phyloP scores from a whole-genome alignment of 139 green algal species.

The Trebouxia sp. region DNA sequence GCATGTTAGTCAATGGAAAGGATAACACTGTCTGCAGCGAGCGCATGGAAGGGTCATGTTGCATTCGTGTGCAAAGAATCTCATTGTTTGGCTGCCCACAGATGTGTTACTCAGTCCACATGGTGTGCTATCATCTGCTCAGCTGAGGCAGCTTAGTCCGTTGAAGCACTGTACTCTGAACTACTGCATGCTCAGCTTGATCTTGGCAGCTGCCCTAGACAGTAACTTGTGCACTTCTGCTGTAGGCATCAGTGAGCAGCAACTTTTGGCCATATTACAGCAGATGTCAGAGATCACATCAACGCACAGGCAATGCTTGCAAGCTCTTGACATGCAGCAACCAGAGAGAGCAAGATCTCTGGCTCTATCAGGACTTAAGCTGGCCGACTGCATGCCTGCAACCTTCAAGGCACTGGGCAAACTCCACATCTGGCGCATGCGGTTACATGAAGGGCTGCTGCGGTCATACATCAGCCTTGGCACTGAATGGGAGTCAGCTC shows the following conservation, averaged over 20 bases:
- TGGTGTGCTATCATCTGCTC: too few species aligned
- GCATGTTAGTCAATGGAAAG: too few species aligned
- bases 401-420: not conserved
- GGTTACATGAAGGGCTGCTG: conserved; percentile 44
- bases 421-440: conserved; percentile 42
- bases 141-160: too few species aligned
- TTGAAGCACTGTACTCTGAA: too few species aligned
- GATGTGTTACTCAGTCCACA: too few species aligned
- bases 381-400: not conserved
- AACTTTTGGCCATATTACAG: not conserved
- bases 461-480: conserved; percentile 36
- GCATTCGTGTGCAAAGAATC: not conserved
- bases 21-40: too few species aligned
- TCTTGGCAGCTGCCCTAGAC: too few species aligned
- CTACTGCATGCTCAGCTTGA: too few species aligned
- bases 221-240: not conserved
- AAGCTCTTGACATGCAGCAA: not conserved
- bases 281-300: not conserved
- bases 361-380: not conserved
- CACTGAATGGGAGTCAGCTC: conserved; percentile 44
- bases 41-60: too few species aligned
- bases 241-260: not conserved
- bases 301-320: not conserved
- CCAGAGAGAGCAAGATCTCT: not conserved
- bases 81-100: not conserved